Base-by-base conservation (phyloP, 805 yeast species). In the Ascoidea tarda region DNA sequence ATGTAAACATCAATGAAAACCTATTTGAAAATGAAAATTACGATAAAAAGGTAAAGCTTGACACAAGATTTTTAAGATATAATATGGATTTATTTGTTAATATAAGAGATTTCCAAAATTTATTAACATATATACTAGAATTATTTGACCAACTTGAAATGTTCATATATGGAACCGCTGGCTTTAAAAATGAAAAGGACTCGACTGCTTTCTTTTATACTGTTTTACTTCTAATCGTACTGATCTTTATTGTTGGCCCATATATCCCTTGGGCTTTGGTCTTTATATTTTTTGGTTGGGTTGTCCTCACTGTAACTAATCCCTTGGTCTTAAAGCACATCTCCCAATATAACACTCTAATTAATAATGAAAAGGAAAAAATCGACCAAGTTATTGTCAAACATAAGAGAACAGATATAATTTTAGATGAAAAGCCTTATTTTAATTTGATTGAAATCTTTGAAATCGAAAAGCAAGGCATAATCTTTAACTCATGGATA, bases 41-140 rank as follows among this genome's bases (percentile, higher is more conserved):
- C 28, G 63, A 65, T 14, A 60, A 57, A 32, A 33, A 51, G 60
- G 60, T n/a, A 51, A 54, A 1, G 54, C 59, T n/a, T 46, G 28
- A 46, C 8, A 53, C 59, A 3, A 58, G 53, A 5, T 28, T 58
- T 8, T 53, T 66, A n/a, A 62, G 60, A 33, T 62, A 62, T 51
- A 67, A 71, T 21, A 65, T 69, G 62, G 76, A 73, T 49, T 66
- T 74, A 50, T 58, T 73, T 4, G 63, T 81, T 54, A 86, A 83
- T 58, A 73, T 87, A 81, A 73, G 86, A 53, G 91, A 86, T 60
- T 69, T 86, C 32, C 95, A 87, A 63, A 78, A 79, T 55, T 65
- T 79, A 44, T 77, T 87, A 16, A 69, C 82, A 0, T 77, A 76
- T 51, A 54, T 82, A 6, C 70, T 86, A 32, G 66, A 70, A 14